phyloP scores from a whole-genome alignment of 768 basidiomycete genomes.

The Mycena maculata region DNA sequence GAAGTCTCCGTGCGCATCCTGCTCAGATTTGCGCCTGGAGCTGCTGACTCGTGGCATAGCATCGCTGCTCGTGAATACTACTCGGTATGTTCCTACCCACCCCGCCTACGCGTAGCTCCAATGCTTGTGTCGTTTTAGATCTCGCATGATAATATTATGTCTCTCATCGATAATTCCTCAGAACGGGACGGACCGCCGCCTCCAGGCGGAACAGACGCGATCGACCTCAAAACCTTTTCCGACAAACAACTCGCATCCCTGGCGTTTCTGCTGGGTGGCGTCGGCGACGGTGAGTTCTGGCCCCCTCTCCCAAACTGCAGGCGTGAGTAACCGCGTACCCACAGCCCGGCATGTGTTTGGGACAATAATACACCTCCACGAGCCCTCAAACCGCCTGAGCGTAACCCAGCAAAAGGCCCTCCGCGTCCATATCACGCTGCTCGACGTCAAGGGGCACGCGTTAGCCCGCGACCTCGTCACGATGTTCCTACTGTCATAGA shows the following conservation, averaged over 20 bases:
- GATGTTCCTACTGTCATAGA: not conserved
- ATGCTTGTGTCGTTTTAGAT: too few relatives aligned
- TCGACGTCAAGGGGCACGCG: slow-evolving; percentile 5
- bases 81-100: not conserved
- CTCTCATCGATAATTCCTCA: not conserved
- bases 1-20: not conserved
- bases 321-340: too few relatives aligned
- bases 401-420: not conserved
- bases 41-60: not conserved
- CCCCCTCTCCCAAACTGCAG: too few relatives aligned
- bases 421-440: not conserved
- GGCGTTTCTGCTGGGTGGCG: slow-evolving; percentile 2
- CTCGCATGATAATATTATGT: slow-evolving; percentile 4
- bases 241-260: not conserved
- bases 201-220: not conserved
- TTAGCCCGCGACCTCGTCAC: slow-evolving; percentile 6
- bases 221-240: not conserved
- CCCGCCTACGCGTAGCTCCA: too few relatives aligned
- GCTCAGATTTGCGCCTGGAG: too few relatives aligned
- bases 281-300: slow-evolving; percentile 5
- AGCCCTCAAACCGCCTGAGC: not conserved
- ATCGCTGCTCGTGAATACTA: not conserved
- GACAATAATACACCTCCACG: not conserved
- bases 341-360: slow-evolving; percentile 12
- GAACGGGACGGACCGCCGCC: not conserved